Evolutionary conservation across 495 filamentous ascomycete genomes (phyloP).

Genomic region (Lasiosphaeris hirsuta): DNA sequence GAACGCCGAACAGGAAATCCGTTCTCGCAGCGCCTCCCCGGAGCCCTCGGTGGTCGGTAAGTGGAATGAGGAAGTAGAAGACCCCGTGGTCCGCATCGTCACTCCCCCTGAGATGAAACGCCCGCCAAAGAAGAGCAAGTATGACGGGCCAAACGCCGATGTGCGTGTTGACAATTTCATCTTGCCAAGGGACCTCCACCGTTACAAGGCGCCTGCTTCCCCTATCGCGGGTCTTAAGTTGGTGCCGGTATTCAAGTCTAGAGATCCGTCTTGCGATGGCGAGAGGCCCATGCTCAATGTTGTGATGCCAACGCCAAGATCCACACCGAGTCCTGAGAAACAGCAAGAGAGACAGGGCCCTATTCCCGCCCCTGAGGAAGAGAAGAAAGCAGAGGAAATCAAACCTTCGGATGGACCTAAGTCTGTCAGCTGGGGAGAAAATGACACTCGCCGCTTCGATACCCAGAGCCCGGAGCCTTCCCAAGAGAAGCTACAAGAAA

Average conservation of each 20-base stretch:
- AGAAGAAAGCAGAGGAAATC: neutral
- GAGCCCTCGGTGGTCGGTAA: conserved; percentile 49
- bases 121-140: conserved; percentile 42
- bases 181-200: conserved; percentile 32
- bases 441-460: conserved; percentile 59
- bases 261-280: conserved; percentile 47
- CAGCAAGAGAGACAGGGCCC: conserved; percentile 16
- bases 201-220: conserved; percentile 21
- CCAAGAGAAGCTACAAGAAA: neutral
- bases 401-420: conserved; percentile 28
- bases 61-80: conserved; percentile 38
- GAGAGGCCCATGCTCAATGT: conserved; percentile 51
- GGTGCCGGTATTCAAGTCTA: conserved; percentile 36
- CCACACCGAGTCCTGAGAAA: conserved; percentile 42
- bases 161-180: conserved; percentile 51
- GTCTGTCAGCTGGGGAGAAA: conserved; percentile 58
- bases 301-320: conserved; percentile 48
- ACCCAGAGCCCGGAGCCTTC: conserved; percentile 47
- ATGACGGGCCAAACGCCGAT: conserved; percentile 54
- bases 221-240: neutral
- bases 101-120: conserved; percentile 48
- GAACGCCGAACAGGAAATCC: conserved; percentile 45
- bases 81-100: conserved; percentile 37
- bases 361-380: no score
- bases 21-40: conserved; percentile 42